Conservation (phyloP, 129 eudicot species). For the Saussurea involucrata region DNA sequence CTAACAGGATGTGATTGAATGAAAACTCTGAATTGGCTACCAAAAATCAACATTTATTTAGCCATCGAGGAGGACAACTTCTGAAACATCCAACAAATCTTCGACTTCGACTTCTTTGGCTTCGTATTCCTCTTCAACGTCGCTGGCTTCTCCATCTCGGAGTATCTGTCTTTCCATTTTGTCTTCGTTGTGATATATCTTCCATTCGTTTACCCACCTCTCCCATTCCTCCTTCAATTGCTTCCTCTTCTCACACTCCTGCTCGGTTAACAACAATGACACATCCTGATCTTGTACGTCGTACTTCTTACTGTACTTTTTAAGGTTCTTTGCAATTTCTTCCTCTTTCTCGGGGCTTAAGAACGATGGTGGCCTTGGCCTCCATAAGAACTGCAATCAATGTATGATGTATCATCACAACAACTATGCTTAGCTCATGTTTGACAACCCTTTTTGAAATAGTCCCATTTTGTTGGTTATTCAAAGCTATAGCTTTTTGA, state of each 20-base stretch:
- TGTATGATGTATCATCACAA: neutral
- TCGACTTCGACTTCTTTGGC: conserved; percentile 81
- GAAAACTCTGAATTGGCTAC: neutral
- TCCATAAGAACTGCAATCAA: conserved; percentile 74
- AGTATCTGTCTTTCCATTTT: conserved; percentile 54
- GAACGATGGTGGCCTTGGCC: conserved; percentile 85
- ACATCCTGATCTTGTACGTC: conserved; percentile 88
- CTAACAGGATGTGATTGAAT: neutral
- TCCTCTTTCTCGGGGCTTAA: too few species aligned
- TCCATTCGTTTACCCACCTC: conserved; percentile 66
- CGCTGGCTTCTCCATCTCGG: conserved; percentile 85
- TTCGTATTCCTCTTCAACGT: conserved; percentile 83
- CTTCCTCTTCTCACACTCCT: conserved; percentile 79
- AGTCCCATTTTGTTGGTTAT: too few species aligned
- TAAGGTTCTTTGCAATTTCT: conserved; percentile 68
- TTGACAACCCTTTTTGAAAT: too few species aligned
- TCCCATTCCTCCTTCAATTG: conserved; percentile 81
- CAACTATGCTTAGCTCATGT: neutral
- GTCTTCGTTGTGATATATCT: conserved; percentile 54
- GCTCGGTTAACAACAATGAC: conserved; percentile 65
- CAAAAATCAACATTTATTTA: neutral
- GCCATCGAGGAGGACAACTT: conserved; percentile 40
- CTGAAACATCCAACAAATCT: conserved; percentile 53
- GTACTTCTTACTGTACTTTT: conserved; percentile 83
- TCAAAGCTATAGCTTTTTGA: too few species aligned